Conservation (phyloP, 169 alveolate genomes). For the Cryptosporidium viatorum region DNA sequence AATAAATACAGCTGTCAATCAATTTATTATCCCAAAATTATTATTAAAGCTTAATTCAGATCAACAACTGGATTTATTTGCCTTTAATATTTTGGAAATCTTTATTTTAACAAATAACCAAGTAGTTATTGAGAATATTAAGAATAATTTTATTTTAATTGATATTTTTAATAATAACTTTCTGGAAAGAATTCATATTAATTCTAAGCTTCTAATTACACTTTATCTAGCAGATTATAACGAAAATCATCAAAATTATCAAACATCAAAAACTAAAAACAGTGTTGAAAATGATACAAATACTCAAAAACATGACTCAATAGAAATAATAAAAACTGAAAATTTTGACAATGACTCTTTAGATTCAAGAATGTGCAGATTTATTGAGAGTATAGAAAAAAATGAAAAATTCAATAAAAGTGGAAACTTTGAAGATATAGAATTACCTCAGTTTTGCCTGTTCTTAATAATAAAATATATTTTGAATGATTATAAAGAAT, state of each 20-base stretch:
- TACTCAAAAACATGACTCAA: neutral
- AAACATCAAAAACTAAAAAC: neutral
- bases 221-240: constrained; percentile 3
- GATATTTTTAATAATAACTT: neutral
- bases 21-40: constrained; percentile 45
- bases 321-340: neutral
- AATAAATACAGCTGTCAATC: constrained; percentile 1
- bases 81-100: constrained; percentile 27
- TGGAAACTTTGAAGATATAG: neutral
- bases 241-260: neutral
- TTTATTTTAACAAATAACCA: constrained; percentile 22
- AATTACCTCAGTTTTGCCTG: neutral
- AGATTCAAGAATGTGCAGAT: neutral
- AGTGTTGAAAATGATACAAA: neutral
- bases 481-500: neutral
- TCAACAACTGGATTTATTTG: constrained; percentile 27
- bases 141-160: constrained; percentile 7
- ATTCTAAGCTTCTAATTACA: constrained; percentile 21
- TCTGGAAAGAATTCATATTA: constrained; percentile 20
- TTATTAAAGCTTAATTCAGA: constrained; percentile 8
- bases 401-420: neutral
- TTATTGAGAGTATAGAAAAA: neutral
- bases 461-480: neutral
- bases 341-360: neutral
- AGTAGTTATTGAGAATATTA: constrained; percentile 34